Evolutionary conservation across 2,329 filamentous ascomycete species (phyloP), one percentile per base, ranked within the genome.

Genomic region (Neobulgaria alba): DNA sequence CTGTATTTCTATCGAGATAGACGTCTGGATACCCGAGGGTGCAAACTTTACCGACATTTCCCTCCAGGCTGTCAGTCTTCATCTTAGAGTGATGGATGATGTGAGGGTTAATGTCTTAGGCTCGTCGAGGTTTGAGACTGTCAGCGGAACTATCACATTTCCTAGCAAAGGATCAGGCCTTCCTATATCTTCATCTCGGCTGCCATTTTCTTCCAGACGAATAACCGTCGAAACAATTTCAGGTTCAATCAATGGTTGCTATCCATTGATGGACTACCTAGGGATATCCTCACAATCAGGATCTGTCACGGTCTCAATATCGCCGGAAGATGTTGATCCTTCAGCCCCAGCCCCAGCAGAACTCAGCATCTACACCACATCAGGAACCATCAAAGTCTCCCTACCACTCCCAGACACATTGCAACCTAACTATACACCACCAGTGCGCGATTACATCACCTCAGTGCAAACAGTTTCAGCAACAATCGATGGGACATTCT

Each of bases 1-100:
- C 34, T 59, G 56, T 34, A 44, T 60, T 16, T 56, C 51, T 17
- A 12, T 60, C 8, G 51, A 52, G 26, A 49, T 59, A 21, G 57
- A 51, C 10, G 56, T 51, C 30, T 60, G 53, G 54, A 39, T 59
- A 31, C 57, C 56, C n/a, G 52, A 57, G 17, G 41, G 51, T 45
- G 45, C 46, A 15, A 21, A 53, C 23, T 47, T 59, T 3, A 41
- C 38, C 2, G 41, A 44, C 3, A 31, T 59, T 3, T 17, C 44
- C 5, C 42, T 59, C 8, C 42, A 52, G 16, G 33, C 49, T 23
- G 44, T 49, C 31, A 42, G 47, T 20, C 50, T 59, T 26, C 43
- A 34, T 1, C 29, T 57, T 5, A 42, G 46, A 26, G 49, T 52
- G 2, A 19, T 56, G 8, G 47, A 56, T 10, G 51, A 57, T 38